These are phyloP conservation scores for Chamaenerion angustifolium DNA, from an alignment of 345 rosid genomes.

Conservation along the genomic window DNA sequence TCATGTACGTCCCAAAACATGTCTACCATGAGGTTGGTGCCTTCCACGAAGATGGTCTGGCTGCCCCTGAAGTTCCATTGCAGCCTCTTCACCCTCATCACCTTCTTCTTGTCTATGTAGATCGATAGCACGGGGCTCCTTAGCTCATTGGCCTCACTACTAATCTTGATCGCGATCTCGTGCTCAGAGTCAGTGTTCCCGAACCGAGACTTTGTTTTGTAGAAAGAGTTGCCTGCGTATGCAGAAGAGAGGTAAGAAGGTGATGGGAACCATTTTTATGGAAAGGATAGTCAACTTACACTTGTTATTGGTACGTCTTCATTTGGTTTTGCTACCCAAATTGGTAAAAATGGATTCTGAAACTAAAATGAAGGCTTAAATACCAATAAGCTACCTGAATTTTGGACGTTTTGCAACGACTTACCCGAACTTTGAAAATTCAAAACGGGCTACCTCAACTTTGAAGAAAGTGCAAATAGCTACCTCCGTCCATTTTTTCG, in stretches of 20 bases:
- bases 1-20: conserved; percentile 93
- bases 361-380: too few species aligned
- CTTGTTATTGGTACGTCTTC: too few species aligned
- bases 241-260: neutral
- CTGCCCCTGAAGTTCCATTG: conserved; percentile 95
- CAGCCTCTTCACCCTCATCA: conserved; percentile 63
- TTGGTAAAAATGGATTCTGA: too few species aligned
- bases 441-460: too few species aligned
- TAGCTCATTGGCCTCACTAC: conserved; percentile 44
- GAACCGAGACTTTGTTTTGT: conserved; percentile 57
- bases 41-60: conserved; percentile 73
- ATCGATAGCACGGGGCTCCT: conserved; percentile 53
- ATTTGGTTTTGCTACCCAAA: too few species aligned
- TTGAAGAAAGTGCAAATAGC: too few species aligned
- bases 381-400: too few species aligned
- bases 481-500: too few species aligned
- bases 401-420: too few species aligned
- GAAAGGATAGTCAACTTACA: too few species aligned
- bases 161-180: conserved; percentile 53
- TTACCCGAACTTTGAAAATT: too few species aligned
- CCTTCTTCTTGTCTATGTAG: conserved; percentile 59
- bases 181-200: conserved; percentile 42
- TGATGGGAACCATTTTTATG: too few species aligned
- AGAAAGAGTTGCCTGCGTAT: conserved; percentile 27
- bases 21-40: conserved; percentile 43